phyloP scores from a whole-genome alignment of 495 filamentous ascomycete species.

The Stereocaulon alpinum region DNA sequence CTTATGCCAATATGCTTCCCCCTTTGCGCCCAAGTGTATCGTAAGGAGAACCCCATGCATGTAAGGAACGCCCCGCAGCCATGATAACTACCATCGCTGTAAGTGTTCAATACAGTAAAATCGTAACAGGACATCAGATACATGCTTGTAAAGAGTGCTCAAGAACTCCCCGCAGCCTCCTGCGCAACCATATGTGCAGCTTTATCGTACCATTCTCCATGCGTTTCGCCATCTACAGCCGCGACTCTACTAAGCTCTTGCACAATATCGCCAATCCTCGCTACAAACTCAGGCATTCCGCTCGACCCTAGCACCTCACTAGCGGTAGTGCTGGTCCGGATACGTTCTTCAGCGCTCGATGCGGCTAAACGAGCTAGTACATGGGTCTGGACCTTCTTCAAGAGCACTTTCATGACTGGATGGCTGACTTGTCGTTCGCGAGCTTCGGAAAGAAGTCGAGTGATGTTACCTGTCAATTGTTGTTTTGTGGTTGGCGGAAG shows the following conservation, averaged over 20 bases:
- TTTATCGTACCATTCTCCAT: constrained; percentile 70
- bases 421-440: constrained; percentile 29
- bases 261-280: constrained; percentile 67
- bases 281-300: constrained; percentile 85
- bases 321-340: constrained; percentile 69
- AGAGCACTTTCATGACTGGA: constrained; percentile 31
- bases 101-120: not conserved
- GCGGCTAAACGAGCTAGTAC: constrained; percentile 67
- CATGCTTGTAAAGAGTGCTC: not conserved
- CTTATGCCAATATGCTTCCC: constrained; percentile 18
- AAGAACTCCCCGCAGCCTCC: constrained; percentile 17
- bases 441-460: constrained; percentile 42
- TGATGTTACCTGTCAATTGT: constrained; percentile 38
- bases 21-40: too few species aligned
- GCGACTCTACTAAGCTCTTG: constrained; percentile 68
- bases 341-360: constrained; percentile 66
- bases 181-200: constrained; percentile 28
- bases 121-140: not conserved
- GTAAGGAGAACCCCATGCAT: too few species aligned
- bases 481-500: constrained; percentile 53
- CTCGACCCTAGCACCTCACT: constrained; percentile 69
- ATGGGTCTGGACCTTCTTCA: constrained; percentile 40
- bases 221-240: constrained; percentile 68
- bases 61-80: too few species aligned
- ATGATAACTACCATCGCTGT: not conserved